These are phyloP conservation scores for Calonectria pseudoreteaudii DNA, from an alignment of 2,329 filamentous ascomycete species.

Conservation along the genomic window DNA sequence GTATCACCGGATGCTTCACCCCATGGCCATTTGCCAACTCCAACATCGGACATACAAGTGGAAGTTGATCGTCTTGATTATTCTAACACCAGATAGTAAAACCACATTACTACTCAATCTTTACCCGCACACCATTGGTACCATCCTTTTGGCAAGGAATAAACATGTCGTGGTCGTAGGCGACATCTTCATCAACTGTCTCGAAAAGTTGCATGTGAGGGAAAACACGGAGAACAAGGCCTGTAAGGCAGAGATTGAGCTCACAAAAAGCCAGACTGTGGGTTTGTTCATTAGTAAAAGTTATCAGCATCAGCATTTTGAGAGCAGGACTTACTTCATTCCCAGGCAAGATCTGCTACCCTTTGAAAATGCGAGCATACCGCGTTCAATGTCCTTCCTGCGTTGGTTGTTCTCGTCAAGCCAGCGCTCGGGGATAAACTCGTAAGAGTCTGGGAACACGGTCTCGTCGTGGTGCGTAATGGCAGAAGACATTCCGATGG, in stretches of 20 bases:
- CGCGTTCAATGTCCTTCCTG: conserved; percentile 7
- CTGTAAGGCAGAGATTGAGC: conserved; percentile 8
- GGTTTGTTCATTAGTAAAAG: background rate
- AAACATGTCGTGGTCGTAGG: conserved; percentile 18
- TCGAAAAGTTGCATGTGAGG: background rate
- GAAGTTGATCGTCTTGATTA: no score
- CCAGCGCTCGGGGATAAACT: conserved; percentile 13
- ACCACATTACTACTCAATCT: background rate
- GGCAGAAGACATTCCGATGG: conserved; percentile 3
- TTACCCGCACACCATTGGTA: conserved; percentile 2
- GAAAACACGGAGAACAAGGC: conserved; percentile 3
- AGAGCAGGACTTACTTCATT: background rate
- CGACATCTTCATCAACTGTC: background rate
- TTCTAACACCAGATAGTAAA: no score
- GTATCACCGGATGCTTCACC: no score
- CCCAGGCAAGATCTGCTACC: conserved; percentile 10
- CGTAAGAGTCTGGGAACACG: conserved; percentile 2
- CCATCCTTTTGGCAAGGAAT: conserved; percentile 10
- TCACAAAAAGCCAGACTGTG: conserved; percentile 5
- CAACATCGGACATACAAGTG: no score
- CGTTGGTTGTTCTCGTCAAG: conserved; percentile 7
- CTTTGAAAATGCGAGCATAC: conserved; percentile 12
- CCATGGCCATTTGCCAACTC: no score
- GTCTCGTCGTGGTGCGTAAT: conserved; percentile 9
- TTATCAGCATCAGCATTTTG: background rate